Evolutionary conservation across 306 rosid species (phyloP), one percentile per base, ranked within the genome.

Genomic region (Gleditsia sinensis): DNA sequence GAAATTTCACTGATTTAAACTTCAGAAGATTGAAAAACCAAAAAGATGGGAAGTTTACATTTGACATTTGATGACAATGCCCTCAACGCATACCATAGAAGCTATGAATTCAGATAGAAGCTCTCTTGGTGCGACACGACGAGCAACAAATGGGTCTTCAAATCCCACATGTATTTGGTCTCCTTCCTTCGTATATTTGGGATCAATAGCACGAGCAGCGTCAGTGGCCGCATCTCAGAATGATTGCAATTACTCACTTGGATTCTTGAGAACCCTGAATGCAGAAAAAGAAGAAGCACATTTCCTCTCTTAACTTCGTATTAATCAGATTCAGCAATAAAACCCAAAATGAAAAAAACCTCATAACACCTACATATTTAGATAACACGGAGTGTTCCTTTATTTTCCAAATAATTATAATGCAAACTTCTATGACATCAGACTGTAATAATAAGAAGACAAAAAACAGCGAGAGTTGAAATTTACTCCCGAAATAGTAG

Each of bases 51-150:
- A 13, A 36, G 14, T 32, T 30, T 94, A n/a, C n/a, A n/a, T n/a
- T n/a, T n/a, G n/a, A 94, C 99, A 94, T 88, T 94, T 94, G 72
- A 96, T 94, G 78, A 94, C 82, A 58, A 94, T 94, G 69, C 97
- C 99, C 68, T 92, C 96, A 8, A 94, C 93, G 32, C 96, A 94
- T 67, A 94, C 99, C 99, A 94, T 84, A 61, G 97, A 88, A 48
- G 97, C 97, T 43, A 94, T 94, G 83, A 90, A 94, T 56, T 86
- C 86, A 66, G 99, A 88, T 3, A 94, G 91, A 61, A 94, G 90
- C 0, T 91, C 99, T 62, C 99, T 84, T 0, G 99, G 99, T 3
- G 97, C 88, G 80, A 94, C 89, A 0, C 95, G 85, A 3, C 96
- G 96, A 24, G 99, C 90, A 72, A 90, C 99, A 46, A 94, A 94